phyloP scores from a whole-genome alignment of 371 early-diverging fungal genomes.

The Mortierella sp. region DNA sequence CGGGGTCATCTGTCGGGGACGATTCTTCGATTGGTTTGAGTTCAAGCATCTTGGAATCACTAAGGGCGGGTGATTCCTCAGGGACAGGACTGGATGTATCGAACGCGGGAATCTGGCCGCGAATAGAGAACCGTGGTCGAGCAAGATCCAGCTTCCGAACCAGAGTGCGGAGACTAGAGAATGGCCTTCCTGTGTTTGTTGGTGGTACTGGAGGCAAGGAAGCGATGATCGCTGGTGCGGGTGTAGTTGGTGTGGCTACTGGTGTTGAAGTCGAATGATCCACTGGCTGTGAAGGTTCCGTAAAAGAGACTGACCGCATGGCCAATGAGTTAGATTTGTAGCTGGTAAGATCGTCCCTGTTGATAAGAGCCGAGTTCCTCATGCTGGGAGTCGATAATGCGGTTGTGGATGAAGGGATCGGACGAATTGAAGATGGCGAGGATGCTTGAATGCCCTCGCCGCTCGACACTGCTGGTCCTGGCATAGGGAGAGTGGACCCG shows the following conservation, averaged over 20 bases:
- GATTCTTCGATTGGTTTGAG: neutral
- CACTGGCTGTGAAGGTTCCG: slow-evolving; percentile 14
- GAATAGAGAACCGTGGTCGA: slow-evolving; percentile 22
- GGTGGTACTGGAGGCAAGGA: neutral
- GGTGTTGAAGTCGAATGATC: neutral
- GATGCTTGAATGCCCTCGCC: slow-evolving; percentile 10
- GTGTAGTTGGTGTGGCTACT: neutral
- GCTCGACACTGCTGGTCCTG: neutral
- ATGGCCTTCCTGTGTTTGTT: slow-evolving; percentile 16
- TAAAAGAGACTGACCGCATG: slow-evolving; percentile 41
- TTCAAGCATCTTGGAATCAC: neutral
- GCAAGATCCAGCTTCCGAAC: slow-evolving; percentile 25
- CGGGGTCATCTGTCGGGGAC: neutral
- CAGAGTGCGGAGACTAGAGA: slow-evolving; percentile 34
- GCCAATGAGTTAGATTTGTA: slow-evolving; percentile 34
- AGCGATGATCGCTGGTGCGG: neutral
- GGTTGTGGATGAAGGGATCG: slow-evolving; percentile 25
- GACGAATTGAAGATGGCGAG: slow-evolving; percentile 19
- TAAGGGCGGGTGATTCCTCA: neutral
- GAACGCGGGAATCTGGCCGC: slow-evolving; percentile 34
- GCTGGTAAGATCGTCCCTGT: slow-evolving; percentile 37
- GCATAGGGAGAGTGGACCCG: neutral
- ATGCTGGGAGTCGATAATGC: slow-evolving; percentile 6
- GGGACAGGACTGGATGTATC: neutral
- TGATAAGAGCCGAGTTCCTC: slow-evolving; percentile 15